These are phyloP conservation scores for Globisporangium solare DNA, from an alignment of 352 stramenopile species.

Conservation along the genomic window DNA sequence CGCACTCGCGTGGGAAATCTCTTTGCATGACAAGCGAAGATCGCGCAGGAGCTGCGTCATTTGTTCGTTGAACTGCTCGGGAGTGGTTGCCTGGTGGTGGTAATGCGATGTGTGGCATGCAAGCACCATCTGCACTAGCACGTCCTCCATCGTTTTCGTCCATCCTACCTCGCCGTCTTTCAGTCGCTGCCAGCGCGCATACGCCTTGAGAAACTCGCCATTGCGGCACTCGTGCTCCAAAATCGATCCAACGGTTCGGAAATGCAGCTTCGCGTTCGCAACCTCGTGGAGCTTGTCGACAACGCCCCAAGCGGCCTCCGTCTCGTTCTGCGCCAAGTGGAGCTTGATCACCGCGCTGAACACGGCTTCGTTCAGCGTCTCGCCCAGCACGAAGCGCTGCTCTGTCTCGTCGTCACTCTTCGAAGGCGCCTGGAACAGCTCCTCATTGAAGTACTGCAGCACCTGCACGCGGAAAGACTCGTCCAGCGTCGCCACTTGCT, in stretches of 20 bases:
- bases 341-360: slow-evolving; percentile 60
- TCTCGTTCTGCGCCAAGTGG: slow-evolving; percentile 34
- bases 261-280: slow-evolving; percentile 43
- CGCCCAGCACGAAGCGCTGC: slow-evolving; percentile 31
- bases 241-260: slow-evolving; percentile 61
- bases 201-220: slow-evolving; percentile 35
- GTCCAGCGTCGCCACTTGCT: slow-evolving; percentile 31
- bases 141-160: slow-evolving; percentile 70
- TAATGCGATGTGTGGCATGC: slow-evolving; percentile 21
- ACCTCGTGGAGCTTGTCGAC: slow-evolving; percentile 33
- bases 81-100: slow-evolving; percentile 1
- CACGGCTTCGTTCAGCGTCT: slow-evolving; percentile 58
- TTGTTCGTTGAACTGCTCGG: slow-evolving; percentile 30
- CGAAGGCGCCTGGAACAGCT: slow-evolving; percentile 25
- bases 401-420: slow-evolving; percentile 7
- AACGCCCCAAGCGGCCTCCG: slow-evolving; percentile 40
- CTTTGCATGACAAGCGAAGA: slow-evolving; percentile 44
- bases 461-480: slow-evolving; percentile 24
- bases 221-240: slow-evolving; percentile 46
- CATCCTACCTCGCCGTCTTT: slow-evolving; percentile 58
- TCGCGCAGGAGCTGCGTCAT: slow-evolving; percentile 65
- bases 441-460: slow-evolving; percentile 44
- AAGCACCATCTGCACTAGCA: slow-evolving; percentile 62
- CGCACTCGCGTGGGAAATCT: slow-evolving; percentile 45
- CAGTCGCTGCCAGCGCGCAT: slow-evolving; percentile 49